These are phyloP conservation scores for Zasmidium citrigriseum DNA, from an alignment of 2,329 filamentous ascomycete species.

Conservation along the genomic window DNA sequence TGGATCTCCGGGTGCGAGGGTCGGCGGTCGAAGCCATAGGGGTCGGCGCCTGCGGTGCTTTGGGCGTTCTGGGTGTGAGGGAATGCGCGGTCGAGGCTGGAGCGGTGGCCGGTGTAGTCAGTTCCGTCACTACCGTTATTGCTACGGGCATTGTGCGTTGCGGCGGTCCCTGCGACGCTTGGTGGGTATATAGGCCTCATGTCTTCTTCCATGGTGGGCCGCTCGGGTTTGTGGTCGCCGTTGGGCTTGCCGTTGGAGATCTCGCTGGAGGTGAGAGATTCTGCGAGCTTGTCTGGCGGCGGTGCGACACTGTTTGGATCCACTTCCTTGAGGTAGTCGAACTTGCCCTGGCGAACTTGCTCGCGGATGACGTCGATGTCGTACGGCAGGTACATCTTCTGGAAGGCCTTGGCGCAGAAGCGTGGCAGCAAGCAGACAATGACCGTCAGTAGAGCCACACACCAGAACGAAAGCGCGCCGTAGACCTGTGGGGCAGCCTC, in stretches of 20 bases:
- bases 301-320: constrained; percentile 46
- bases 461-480: constrained; percentile 82
- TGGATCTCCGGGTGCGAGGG: constrained; percentile 61
- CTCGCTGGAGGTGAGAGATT: constrained; percentile 62
- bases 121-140: constrained; percentile 94
- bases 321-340: constrained; percentile 67
- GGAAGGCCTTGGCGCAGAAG: constrained; percentile 80
- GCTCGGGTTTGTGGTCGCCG: background rate
- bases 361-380: constrained; percentile 96
- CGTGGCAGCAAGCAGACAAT: constrained; percentile 83
- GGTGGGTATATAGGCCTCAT: constrained; percentile 91
- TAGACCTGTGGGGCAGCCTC: constrained; percentile 78
- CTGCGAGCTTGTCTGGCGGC: constrained; percentile 45
- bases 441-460: constrained; percentile 74
- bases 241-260: constrained; percentile 40
- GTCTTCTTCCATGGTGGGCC: constrained; percentile 68
- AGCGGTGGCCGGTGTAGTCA: constrained; percentile 67
- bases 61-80: constrained; percentile 29
- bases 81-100: constrained; percentile 41
- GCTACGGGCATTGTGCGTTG: constrained; percentile 77
- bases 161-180: constrained; percentile 74
- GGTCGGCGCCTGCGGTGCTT: constrained; percentile 18
- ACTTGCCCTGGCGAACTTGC: constrained; percentile 80
- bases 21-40: constrained; percentile 33
- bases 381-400: constrained; percentile 91